Evolutionary conservation across 2,329 filamentous ascomycete species (phyloP).

Genomic region (Colletotrichum sp.): DNA sequence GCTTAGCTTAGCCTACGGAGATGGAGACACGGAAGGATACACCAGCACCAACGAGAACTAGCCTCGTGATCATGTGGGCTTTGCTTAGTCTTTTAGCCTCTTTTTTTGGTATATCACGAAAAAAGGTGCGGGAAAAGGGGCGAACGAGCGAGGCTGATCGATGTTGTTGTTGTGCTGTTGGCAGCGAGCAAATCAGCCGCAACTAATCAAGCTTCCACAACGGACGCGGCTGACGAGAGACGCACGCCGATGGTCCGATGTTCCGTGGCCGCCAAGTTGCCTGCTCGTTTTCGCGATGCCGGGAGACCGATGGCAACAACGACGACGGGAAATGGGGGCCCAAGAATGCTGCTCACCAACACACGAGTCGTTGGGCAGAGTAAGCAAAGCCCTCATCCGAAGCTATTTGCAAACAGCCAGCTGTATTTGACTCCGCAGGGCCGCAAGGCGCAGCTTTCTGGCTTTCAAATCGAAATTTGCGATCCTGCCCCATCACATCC

Average conservation of each 20-base stretch:
- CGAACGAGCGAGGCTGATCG: neutral
- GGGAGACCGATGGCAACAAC: neutral
- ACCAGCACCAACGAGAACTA: neutral
- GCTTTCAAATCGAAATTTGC: neutral
- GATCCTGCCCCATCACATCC: neutral
- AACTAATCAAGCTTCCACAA: neutral
- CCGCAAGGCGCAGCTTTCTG: conserved; percentile 1
- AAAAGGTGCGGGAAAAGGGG: neutral
- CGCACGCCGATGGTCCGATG: neutral
- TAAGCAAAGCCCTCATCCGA: neutral
- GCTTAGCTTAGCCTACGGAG: neutral
- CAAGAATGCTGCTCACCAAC: neutral
- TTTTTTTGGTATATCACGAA: neutral
- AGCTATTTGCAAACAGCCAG: neutral
- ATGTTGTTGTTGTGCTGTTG: neutral
- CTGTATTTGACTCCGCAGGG: neutral
- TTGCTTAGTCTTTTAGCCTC: neutral
- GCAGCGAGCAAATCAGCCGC: neutral
- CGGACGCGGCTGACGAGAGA: neutral
- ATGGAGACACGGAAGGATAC: neutral
- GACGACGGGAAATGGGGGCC: neutral
- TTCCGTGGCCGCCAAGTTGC: neutral
- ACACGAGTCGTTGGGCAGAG: neutral
- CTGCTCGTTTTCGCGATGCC: neutral
- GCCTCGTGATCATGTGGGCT: neutral